phyloP scores from a whole-genome alignment of 225 moss, liverwort and hornwort genomes.

The Lunularia cruciata region DNA sequence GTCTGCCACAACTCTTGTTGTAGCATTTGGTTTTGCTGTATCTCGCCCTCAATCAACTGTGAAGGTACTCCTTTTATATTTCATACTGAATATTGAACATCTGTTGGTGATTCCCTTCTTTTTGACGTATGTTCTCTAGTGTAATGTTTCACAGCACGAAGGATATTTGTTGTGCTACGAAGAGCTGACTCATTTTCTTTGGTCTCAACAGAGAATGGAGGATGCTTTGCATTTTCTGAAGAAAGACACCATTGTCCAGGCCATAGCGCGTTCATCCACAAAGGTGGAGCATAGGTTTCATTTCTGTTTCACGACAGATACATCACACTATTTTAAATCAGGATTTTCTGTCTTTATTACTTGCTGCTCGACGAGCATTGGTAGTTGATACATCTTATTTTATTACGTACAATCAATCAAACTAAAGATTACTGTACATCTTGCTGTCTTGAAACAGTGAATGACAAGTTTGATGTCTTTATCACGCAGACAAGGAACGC shows the following conservation, averaged over 20 bases:
- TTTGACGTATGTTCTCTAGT: too few relatives aligned
- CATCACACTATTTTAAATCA: too few relatives aligned
- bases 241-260: slow-evolving; percentile 96
- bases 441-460: too few relatives aligned
- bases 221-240: slow-evolving; percentile 88
- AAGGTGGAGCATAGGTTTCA: slow-evolving; percentile 45
- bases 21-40: slow-evolving; percentile 94
- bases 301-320: too few relatives aligned
- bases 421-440: too few relatives aligned
- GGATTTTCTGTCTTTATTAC: too few relatives aligned
- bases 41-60: slow-evolving; percentile 92
- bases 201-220: slow-evolving; percentile 75
- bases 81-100: too few relatives aligned
- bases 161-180: too few relatives aligned
- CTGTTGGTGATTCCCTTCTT: too few relatives aligned
- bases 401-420: too few relatives aligned
- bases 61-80: slow-evolving; percentile 58
- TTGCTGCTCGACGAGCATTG: too few relatives aligned
- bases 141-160: too few relatives aligned
- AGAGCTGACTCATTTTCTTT: not conserved
- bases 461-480: not conserved
- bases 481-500: slow-evolving; percentile 88
- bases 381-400: not conserved
- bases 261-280: slow-evolving; percentile 93
- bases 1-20: slow-evolving; percentile 92